Conservation (phyloP, 495 filamentous ascomycete species). For the Penicillium chermesinum region DNA sequence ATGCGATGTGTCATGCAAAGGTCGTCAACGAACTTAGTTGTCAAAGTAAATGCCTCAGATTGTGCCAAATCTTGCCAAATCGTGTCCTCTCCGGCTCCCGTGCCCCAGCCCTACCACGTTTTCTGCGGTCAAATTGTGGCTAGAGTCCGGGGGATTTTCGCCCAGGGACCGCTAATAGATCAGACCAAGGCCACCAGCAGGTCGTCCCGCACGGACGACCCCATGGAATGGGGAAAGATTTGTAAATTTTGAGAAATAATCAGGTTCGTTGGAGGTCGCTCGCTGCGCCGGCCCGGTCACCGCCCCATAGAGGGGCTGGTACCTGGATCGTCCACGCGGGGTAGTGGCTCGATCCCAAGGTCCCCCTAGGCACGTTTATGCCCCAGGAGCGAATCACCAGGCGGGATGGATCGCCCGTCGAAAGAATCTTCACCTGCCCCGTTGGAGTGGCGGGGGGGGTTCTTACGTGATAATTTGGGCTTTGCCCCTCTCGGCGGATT, state of each 20-base stretch:
- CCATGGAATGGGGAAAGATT: too few species aligned
- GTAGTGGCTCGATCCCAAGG: constrained; percentile 8
- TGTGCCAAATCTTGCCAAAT: not conserved
- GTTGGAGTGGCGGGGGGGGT: constrained; percentile 18
- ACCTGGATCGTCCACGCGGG: constrained; percentile 27
- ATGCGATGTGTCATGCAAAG: constrained; percentile 25
- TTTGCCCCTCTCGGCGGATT: constrained; percentile 18
- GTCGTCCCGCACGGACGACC: not conserved
- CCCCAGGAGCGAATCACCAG: constrained; percentile 6
- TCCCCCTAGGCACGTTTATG: constrained; percentile 3
- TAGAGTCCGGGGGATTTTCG: constrained; percentile 26
- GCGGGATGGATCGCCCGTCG: not conserved
- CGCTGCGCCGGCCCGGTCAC: not conserved
- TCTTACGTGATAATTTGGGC: constrained; percentile 27
- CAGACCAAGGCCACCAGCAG: not conserved
- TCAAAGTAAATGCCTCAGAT: constrained; percentile 13
- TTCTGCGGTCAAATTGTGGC: not conserved
- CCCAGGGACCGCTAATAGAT: not conserved
- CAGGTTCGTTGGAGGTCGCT: too few species aligned
- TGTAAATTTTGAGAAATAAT: too few species aligned
- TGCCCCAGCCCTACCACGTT: constrained; percentile 12
- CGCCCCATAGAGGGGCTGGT: constrained; percentile 20
- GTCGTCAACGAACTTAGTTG: not conserved
- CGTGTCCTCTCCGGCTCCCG: not conserved
- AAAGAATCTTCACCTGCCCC: not conserved